These are phyloP conservation scores for Trypanosomatidae sp. DNA, from an alignment of 208 protist genomes.

Conservation along the genomic window DNA sequence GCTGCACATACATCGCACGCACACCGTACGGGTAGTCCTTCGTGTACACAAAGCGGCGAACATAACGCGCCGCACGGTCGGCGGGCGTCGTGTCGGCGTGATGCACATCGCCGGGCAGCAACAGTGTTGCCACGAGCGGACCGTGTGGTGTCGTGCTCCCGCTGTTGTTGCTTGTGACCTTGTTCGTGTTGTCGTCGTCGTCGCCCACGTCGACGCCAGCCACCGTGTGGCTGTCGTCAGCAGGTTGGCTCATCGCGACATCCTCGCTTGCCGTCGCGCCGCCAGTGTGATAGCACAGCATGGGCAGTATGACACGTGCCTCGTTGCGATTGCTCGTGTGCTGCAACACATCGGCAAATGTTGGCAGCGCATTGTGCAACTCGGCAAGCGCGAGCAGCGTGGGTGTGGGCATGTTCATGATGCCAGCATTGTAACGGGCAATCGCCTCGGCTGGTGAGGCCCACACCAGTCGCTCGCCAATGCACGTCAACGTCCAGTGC, in stretches of 20 bases:
- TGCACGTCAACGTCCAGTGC: slow-evolving; percentile 51
- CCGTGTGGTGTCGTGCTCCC: too few relatives aligned
- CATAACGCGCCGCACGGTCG: slow-evolving; percentile 36
- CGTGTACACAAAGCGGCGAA: slow-evolving; percentile 71
- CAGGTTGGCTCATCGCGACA: too few relatives aligned
- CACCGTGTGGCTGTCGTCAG: too few relatives aligned
- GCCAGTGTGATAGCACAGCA: too few relatives aligned
- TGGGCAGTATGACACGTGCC: too few relatives aligned
- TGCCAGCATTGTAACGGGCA: slow-evolving; percentile 80
- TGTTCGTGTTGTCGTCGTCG: too few relatives aligned
- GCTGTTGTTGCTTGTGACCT: too few relatives aligned
- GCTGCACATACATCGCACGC: slow-evolving; percentile 73
- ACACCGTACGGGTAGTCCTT: slow-evolving; percentile 82
- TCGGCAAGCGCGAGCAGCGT: slow-evolving; percentile 75
- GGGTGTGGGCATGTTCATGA: slow-evolving; percentile 85
- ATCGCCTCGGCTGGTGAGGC: slow-evolving; percentile 84
- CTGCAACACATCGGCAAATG: slow-evolving; percentile 61
- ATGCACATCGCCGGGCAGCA: slow-evolving; percentile 66
- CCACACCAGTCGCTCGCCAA: slow-evolving; percentile 71
- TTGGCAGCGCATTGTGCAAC: slow-evolving; percentile 71
- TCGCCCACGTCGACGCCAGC: too few relatives aligned
- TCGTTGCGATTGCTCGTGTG: slow-evolving; percentile 19
- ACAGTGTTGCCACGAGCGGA: slow-evolving; percentile 69
- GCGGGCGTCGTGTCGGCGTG: slow-evolving; percentile 56
- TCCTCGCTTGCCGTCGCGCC: too few relatives aligned